Conservation (phyloP, 208 protist species). For the Porcisia hertigi region DNA sequence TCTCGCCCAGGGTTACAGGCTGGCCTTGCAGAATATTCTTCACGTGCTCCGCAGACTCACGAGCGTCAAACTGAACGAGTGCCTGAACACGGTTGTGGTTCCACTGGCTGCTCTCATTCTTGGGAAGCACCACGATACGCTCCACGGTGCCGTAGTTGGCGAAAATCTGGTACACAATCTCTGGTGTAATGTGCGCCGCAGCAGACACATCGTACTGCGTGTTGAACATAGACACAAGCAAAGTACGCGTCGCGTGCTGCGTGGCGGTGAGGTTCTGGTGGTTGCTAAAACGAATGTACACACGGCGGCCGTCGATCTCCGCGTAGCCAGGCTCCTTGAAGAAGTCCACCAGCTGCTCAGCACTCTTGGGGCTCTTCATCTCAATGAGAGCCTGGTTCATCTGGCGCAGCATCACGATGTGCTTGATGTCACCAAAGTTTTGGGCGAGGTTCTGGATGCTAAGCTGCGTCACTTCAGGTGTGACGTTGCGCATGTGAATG, state of each 20-base stretch:
- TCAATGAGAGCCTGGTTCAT: slow-evolving; percentile 94
- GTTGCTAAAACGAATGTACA: slow-evolving; percentile 92
- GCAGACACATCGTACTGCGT: slow-evolving; percentile 90
- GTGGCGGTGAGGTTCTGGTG: slow-evolving; percentile 90
- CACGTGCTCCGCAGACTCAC: slow-evolving; percentile 78
- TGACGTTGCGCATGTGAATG: slow-evolving; percentile 92
- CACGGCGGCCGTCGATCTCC: slow-evolving; percentile 89
- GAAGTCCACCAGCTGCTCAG: slow-evolving; percentile 90
- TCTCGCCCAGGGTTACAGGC: slow-evolving; percentile 87
- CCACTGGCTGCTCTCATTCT: slow-evolving; percentile 88
- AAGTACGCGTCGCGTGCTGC: slow-evolving; percentile 83
- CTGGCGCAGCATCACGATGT: slow-evolving; percentile 93
- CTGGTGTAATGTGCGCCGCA: slow-evolving; percentile 82
- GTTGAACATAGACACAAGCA: slow-evolving; percentile 94
- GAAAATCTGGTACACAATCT: slow-evolving; percentile 93
- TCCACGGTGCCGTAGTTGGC: slow-evolving; percentile 84
- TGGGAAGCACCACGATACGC: slow-evolving; percentile 91
- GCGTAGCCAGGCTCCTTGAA: slow-evolving; percentile 86
- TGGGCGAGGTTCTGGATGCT: slow-evolving; percentile 86
- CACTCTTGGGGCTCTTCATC: slow-evolving; percentile 88
- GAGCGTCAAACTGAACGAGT: slow-evolving; percentile 88
- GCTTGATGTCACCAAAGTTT: slow-evolving; percentile 90
- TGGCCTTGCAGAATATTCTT: slow-evolving; percentile 92
- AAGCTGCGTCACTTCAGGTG: slow-evolving; percentile 89
- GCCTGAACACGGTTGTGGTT: slow-evolving; percentile 93